Base-by-base conservation (phyloP, 2,329 filamentous ascomycete genomes). In the Xylaria sp. region DNA sequence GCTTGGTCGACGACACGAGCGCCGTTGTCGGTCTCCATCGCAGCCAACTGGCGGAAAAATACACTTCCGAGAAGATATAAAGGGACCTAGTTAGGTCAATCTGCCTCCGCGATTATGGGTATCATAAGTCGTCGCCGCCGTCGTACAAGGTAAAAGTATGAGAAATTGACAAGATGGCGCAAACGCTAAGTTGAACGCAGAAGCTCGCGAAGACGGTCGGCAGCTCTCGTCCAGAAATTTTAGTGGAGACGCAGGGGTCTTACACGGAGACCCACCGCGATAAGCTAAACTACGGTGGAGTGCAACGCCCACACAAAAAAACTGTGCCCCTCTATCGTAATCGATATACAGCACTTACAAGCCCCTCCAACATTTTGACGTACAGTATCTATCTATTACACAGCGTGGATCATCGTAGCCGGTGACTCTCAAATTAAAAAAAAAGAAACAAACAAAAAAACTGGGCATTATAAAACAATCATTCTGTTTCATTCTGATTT, bases 1-100 rank as follows among this genome's bases (percentile, higher is more conserved):
- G 83, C 76, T 67, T 82, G 80, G 64, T 84, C 80, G 36, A 89
- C 81, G 9, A 82, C 78, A 30, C 86, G 79, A 11, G 87, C 86
- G 70, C 86, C 86, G 80, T 87, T 89, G 68, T 83, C 74, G 59
- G 69, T 69, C 59, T 78, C 77, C 69, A 67, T 75, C 42, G 11
- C 36, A 6, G 42, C 32, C 12, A 17, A 48, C 34, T 24, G 14
- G 64, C 45, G n/a, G 48, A 21, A 11, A 27, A 45, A 19, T 11
- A 30, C 17, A 19, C 9, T 30, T 7, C 9, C 7, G 11, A 17
- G 27, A 47, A 5, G 47, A 21, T 2, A 3, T 5, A 9, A 11
- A 3, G 9, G 8, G 3, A 11, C n/a, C 3, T 14, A 34, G 24
- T 3, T 34, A 27, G 0, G 9, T 17, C 19, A n/a, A 12, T 11